These are phyloP conservation scores for Lasiosphaeria ovina DNA, from an alignment of 495 filamentous ascomycete species.

Conservation along the genomic window DNA sequence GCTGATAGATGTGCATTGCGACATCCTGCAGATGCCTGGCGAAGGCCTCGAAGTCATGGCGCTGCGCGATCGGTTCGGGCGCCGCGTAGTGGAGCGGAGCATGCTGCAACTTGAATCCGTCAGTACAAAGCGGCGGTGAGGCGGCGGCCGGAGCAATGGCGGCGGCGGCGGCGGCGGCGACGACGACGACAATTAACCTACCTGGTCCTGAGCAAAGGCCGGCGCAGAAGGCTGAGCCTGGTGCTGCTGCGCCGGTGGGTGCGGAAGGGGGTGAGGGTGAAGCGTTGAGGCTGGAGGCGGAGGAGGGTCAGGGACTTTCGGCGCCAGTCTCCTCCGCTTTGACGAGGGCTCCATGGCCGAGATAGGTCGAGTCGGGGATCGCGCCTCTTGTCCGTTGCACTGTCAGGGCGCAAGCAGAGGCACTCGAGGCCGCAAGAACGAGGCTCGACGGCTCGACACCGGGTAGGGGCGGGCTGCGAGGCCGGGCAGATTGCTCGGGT, in stretches of 20 bases:
- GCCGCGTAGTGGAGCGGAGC: conserved; percentile 25
- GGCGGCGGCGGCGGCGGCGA: neutral
- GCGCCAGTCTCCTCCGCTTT: conserved; percentile 38
- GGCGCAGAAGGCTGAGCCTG: conserved; percentile 26
- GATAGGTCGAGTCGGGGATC: neutral
- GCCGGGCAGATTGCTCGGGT: no score
- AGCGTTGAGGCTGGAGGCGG: conserved; percentile 11
- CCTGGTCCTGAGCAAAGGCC: conserved; percentile 29
- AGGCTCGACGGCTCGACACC: no score
- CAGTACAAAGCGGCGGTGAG: conserved; percentile 8
- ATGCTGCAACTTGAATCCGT: conserved; percentile 16
- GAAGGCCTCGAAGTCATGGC: conserved; percentile 57
- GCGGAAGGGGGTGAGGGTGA: conserved; percentile 2
- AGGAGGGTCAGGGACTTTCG: conserved; percentile 33
- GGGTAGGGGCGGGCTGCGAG: no score
- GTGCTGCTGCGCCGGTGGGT: conserved; percentile 19
- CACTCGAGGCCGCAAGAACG: no score
- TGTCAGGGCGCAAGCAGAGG: no score
- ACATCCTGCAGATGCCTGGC: conserved; percentile 59
- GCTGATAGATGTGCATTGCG: conserved; percentile 52
- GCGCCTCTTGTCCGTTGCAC: no score
- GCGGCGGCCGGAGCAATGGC: neutral
- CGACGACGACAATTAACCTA: conserved; percentile 14
- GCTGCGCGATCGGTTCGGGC: conserved; percentile 29
- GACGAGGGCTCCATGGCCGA: conserved; percentile 35